phyloP scores from a whole-genome alignment of 768 basidiomycete species.

The Tulasnella sp. region DNA sequence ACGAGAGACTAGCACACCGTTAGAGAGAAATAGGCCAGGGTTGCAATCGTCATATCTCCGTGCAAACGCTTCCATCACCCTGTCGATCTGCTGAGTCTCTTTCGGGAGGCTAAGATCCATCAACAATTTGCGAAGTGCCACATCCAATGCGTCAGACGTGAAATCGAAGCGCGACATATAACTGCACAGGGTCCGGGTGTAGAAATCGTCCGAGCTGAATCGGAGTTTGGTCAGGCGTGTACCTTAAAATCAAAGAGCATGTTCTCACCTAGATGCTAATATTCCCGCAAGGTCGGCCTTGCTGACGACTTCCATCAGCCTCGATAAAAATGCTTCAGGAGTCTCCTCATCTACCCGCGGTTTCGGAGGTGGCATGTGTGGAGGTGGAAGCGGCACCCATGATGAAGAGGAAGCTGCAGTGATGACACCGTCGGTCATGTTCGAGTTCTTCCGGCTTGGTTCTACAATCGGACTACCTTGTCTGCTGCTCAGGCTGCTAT shows the following conservation, averaged over 20 bases:
- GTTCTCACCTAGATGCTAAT: conserved; percentile 64
- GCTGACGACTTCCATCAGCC: conserved; percentile 53
- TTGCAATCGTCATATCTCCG: conserved; percentile 75
- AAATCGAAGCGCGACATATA: conserved; percentile 79
- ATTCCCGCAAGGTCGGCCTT: conserved; percentile 73
- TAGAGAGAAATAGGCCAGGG: conserved; percentile 61
- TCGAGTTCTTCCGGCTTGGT: background rate
- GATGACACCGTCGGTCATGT: background rate
- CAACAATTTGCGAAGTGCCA: conserved; percentile 78
- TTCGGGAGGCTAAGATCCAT: conserved; percentile 87
- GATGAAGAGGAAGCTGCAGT: background rate
- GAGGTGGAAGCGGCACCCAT: background rate
- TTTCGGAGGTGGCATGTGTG: background rate
- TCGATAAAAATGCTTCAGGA: conserved; percentile 54
- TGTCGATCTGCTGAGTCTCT: conserved; percentile 97
- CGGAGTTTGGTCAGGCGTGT: conserved; percentile 1
- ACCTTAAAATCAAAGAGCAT: background rate
- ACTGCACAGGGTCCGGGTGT: conserved; percentile 52
- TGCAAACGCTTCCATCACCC: conserved; percentile 94
- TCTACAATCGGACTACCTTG: background rate
- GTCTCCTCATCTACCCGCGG: conserved; percentile 42
- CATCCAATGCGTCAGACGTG: conserved; percentile 69
- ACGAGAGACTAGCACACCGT: no score
- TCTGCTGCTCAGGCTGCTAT: background rate
- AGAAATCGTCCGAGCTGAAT: conserved; percentile 57